Conservation (phyloP, 306 rosid genomes). For the Begonia peltatifolia region DNA sequence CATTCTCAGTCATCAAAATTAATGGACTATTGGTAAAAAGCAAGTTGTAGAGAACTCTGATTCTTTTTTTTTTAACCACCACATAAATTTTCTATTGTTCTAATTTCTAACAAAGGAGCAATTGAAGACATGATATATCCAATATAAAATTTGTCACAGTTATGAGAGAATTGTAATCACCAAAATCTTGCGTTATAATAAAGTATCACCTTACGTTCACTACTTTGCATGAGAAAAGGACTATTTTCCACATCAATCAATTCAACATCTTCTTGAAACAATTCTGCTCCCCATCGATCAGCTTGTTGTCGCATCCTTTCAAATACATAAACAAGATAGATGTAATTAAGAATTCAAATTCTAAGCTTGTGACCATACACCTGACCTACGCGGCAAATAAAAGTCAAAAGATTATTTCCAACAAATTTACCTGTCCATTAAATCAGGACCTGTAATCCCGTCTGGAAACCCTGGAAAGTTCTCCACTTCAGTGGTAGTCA, state of each 20-base stretch:
- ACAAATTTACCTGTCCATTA: constrained; percentile 69
- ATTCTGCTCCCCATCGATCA: constrained; percentile 94
- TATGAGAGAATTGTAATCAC: too few species aligned
- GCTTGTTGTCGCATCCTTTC: constrained; percentile 55
- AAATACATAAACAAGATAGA: constrained; percentile 5
- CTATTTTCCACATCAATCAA: constrained; percentile 48
- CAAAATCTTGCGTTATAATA: too few species aligned
- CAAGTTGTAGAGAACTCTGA: too few species aligned
- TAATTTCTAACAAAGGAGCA: too few species aligned
- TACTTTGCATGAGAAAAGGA: constrained; percentile 78
- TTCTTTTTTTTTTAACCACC: too few species aligned
- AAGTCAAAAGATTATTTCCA: constrained; percentile 7
- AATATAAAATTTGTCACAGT: too few species aligned
- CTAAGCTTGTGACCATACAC: too few species aligned
- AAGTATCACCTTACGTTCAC: constrained; percentile 82
- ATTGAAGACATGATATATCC: too few species aligned
- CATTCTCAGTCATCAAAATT: too few species aligned
- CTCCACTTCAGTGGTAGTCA: constrained; percentile 97
- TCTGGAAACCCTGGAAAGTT: constrained; percentile 96
- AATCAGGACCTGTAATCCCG: constrained; percentile 88
- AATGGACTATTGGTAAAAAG: too few species aligned
- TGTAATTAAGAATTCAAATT: background rate
- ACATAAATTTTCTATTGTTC: too few species aligned
- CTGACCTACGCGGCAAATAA: background rate
- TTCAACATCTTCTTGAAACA: constrained; percentile 90